phyloP scores from a whole-genome alignment of 1,139 yeast genomes.

The Suhomyces yuchorum region DNA sequence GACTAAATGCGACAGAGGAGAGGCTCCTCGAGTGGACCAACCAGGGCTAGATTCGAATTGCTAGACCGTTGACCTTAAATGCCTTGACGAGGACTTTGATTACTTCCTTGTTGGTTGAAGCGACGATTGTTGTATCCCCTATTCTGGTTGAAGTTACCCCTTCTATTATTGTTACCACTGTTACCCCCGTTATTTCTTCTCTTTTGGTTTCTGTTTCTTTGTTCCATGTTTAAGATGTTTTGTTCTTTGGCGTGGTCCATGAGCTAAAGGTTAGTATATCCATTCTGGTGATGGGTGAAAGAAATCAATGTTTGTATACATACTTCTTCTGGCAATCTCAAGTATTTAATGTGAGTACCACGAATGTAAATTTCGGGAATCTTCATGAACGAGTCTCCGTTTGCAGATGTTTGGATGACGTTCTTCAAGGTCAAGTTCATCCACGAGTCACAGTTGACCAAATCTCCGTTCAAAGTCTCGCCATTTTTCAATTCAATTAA shows the following conservation, averaged over 20 bases:
- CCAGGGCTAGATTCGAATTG: constrained; percentile 7
- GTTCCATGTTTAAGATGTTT: constrained; percentile 56
- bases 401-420: constrained; percentile 72
- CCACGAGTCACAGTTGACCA: constrained; percentile 90
- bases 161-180: constrained; percentile 13
- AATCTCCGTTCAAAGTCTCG: constrained; percentile 82
- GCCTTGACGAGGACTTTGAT: constrained; percentile 17
- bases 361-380: constrained; percentile 80
- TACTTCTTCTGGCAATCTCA: constrained; percentile 48
- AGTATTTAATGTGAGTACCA: constrained; percentile 68
- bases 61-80: constrained; percentile 10
- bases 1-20: constrained; percentile 6
- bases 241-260: constrained; percentile 83
- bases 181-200: constrained; percentile 34
- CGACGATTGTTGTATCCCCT: constrained; percentile 19
- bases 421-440: constrained; percentile 88
- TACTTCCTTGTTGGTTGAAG: constrained; percentile 13
- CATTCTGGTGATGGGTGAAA: background rate
- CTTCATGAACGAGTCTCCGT: constrained; percentile 67
- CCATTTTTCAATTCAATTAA: constrained; percentile 92
- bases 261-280: constrained; percentile 44
- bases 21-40: constrained; percentile 5
- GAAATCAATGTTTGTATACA: constrained; percentile 5
- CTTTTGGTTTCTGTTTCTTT: constrained; percentile 50
- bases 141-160: constrained; percentile 15